Evolutionary conservation across 2,329 filamentous ascomycete genomes (phyloP), one percentile per base, ranked within the genome.

Genomic region (Pyricularia grisea): DNA sequence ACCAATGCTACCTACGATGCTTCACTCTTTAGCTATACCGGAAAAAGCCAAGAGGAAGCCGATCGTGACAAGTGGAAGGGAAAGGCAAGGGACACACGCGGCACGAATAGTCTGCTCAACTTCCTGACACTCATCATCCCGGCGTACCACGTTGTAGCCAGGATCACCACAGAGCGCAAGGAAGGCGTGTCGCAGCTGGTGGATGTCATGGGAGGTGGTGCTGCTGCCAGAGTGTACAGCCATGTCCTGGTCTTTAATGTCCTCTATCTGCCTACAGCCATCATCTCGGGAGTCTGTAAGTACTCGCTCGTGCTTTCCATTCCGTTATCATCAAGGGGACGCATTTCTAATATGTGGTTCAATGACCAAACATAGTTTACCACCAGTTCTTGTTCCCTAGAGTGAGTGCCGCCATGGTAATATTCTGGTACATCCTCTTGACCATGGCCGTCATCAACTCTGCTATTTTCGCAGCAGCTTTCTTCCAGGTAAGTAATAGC

Each of bases 201-300:
- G 63, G 94, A 97, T 78, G 90, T 92, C 69, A 97, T 97, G 92
- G 94, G 87, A 63, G 96, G 92, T 92, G 84, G 92, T 74, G 92
- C 94, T 79, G 87, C 88, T 28, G 90, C 91, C 2, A 86, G 94
- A 23, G 84, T 97, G 17, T 76, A 94, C 11, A 89, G 93, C 0
- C 89, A 93, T 70, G 92, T 97, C 75, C 77, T 95, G 28, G 88
- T 92, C 0, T 95, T 97, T 74, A 88, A 92, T 70, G 77, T 92
- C 5, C 84, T 97, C 28, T 97, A 97, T 74, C 77, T 91, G 1
- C 92, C 93, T 0, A 91, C 90, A 4, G 97, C 93, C 93, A 83
- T 97, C 42, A 83, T 94, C 69, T 91, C 91, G 74, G 66, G 66
- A 23, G 33, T 67, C 4, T 31, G 61, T 90, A 87, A 3, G 76